Evolutionary conservation across 2,329 filamentous ascomycete genomes (phyloP).

Genomic region (Claviceps africana): DNA sequence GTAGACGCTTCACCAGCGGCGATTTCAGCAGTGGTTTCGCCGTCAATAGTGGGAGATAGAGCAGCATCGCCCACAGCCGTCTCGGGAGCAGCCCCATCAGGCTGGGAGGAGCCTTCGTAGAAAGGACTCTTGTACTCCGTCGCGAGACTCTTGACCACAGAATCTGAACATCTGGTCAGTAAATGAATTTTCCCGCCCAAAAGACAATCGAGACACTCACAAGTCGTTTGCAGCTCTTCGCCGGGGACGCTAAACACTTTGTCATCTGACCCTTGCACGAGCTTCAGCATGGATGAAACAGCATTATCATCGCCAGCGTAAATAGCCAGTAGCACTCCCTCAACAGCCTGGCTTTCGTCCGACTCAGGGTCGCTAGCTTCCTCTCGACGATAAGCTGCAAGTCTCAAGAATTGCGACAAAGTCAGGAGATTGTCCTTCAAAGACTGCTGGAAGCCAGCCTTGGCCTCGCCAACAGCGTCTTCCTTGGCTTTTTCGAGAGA

Average conservation of each 20-base stretch:
- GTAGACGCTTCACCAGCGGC: slow-evolving; percentile 30
- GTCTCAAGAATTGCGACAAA: slow-evolving; percentile 65
- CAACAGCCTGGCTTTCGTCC: slow-evolving; percentile 68
- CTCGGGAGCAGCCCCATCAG: slow-evolving; percentile 16
- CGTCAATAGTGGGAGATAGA: slow-evolving; percentile 43
- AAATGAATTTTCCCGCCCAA: not conserved
- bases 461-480: slow-evolving; percentile 35
- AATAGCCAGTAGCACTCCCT: slow-evolving; percentile 64
- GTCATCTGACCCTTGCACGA: slow-evolving; percentile 60
- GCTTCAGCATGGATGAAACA: slow-evolving; percentile 60
- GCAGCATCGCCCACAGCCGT: slow-evolving; percentile 44
- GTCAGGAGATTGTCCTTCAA: slow-evolving; percentile 53
- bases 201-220: slow-evolving; percentile 34
- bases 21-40: slow-evolving; percentile 43
- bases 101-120: slow-evolving; percentile 18
- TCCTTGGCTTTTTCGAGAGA: slow-evolving; percentile 40
- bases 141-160: slow-evolving; percentile 28
- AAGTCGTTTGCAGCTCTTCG: slow-evolving; percentile 53
- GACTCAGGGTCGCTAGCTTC: slow-evolving; percentile 50
- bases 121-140: slow-evolving; percentile 36
- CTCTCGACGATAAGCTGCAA: slow-evolving; percentile 61
- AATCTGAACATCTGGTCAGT: slow-evolving; percentile 17
- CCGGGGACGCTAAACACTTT: slow-evolving; percentile 50
- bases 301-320: slow-evolving; percentile 66
- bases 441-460: slow-evolving; percentile 36